Evolutionary conservation across 129 eudicot genomes (phyloP), one percentile per base, ranked within the genome.

Genomic region (Rutidosis leptorrhynchoides): DNA sequence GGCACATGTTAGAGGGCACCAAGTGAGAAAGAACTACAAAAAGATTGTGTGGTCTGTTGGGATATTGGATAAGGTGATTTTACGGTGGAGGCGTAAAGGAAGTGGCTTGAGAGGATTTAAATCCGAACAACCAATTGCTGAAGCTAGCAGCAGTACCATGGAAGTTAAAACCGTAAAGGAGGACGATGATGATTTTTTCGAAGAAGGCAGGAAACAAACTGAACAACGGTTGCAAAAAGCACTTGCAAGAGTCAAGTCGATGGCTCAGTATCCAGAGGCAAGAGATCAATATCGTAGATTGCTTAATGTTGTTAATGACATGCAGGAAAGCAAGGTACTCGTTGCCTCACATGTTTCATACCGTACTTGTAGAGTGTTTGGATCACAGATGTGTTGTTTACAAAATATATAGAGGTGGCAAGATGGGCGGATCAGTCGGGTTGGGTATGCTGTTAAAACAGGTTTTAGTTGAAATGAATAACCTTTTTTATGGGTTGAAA

Each of bases 1-100:
- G 98, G 98, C 98, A 24, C 98, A 88, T 64, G 90, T 88, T n/a
- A 83, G 96, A 75, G 98, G 98, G 35, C 98, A 92, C 78, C 96
- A 92, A 68, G 98, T 85, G 77, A 83, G 98, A 79, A 92, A 88
- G 82, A 85, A 90, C 51, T 88, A 88, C 60, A 88, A 37, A 58
- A 83, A 84, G 77, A 87, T 92, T 42, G 80, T 85, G 74, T 92
- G 98, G 98, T 92, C 96, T 1, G 96, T 85, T 54, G 96, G 96
- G 49, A 92, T 92, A 25, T 53, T 92, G 72, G 98, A 92, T 79
- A 92, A 88, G 82, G 91, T 88, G 25, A 88, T 92, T 15, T 80
- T 88, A 54, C 81, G 96, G 22, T 92, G 98, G 98, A 80, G 91
- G 76, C 77, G 98, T 61, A 92, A 83, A 70, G 98, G 98, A 74